A percentile compares a stretch with the other conserved stretches of the same genome.
Conservation (phyloP, 129 eudicot species). For the Apium graveolens region DNA sequence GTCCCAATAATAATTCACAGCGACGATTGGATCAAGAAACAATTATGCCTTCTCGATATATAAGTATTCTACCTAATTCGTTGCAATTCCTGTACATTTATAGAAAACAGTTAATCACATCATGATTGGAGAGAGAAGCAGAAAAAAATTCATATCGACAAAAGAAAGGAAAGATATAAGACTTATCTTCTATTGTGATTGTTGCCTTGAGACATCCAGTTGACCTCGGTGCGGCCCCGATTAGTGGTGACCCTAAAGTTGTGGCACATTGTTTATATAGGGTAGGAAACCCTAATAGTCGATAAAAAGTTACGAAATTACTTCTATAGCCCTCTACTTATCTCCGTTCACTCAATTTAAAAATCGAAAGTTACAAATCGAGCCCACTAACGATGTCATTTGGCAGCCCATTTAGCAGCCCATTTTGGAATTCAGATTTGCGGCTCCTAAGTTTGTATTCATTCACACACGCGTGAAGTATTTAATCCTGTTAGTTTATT, state of each 20-base stretch:
- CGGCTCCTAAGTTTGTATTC: not conserved
- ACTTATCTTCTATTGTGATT: not conserved
- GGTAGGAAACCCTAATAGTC: not conserved
- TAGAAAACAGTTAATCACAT: not conserved
- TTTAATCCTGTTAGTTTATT: not conserved
- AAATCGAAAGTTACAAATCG: not conserved
- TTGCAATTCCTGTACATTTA: not conserved
- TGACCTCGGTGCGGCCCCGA: not conserved
- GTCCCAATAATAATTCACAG: not conserved
- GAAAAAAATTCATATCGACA: not conserved
- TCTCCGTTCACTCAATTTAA: not conserved
- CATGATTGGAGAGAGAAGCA: not conserved
- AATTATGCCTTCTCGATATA: not conserved
- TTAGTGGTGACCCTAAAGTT: not conserved
- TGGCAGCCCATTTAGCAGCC: not conserved
- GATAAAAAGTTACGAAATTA: not conserved
- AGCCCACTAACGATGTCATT: not conserved
- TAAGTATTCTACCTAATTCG: not conserved
- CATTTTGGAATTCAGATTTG: not conserved
- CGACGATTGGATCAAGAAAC: no score
- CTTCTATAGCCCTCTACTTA: not conserved
- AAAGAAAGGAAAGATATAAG: not conserved
- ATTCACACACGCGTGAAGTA: not conserved
- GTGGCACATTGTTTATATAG: not conserved
- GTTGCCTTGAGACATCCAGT: not conserved